phyloP scores from a whole-genome alignment of 129 eudicot species.

The Flaveria brownii region DNA sequence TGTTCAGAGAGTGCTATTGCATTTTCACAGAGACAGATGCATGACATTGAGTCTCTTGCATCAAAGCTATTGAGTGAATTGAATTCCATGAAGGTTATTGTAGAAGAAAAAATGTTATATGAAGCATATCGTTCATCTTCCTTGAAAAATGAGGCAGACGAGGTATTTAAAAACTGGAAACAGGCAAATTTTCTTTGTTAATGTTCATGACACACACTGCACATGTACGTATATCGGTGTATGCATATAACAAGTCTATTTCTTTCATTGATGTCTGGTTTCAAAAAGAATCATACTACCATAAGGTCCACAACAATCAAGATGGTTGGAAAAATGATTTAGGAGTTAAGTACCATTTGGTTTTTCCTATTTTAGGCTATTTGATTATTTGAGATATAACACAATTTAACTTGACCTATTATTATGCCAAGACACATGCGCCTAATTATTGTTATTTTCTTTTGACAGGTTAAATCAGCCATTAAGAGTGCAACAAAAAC shows the following conservation, averaged over 20 bases:
- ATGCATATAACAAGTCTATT: background rate
- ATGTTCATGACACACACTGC: background rate
- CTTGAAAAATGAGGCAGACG: constrained; percentile 70
- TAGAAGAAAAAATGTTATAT: constrained; percentile 58
- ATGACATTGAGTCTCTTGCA: constrained; percentile 77
- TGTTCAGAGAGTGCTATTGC: constrained; percentile 79
- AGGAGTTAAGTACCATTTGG: background rate
- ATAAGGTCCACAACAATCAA: background rate
- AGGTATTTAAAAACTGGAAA: constrained; percentile 49
- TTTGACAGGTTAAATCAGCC: constrained; percentile 64
- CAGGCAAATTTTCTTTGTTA: background rate
- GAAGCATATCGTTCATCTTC: constrained; percentile 56
- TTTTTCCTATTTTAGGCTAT: background rate
- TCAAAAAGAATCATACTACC: background rate
- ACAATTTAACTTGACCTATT: background rate
- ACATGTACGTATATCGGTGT: background rate
- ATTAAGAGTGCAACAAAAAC: constrained; percentile 67
- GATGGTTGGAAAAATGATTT: background rate
- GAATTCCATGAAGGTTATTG: constrained; percentile 72
- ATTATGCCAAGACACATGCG: background rate
- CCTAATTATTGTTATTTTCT: background rate
- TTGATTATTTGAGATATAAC: background rate
- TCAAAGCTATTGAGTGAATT: constrained; percentile 67
- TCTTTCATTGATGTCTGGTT: background rate
- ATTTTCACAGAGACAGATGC: constrained; percentile 91